These are phyloP conservation scores for Phaseolus coccineus DNA, from an alignment of 331 rosid species.

Conservation along the genomic window DNA sequence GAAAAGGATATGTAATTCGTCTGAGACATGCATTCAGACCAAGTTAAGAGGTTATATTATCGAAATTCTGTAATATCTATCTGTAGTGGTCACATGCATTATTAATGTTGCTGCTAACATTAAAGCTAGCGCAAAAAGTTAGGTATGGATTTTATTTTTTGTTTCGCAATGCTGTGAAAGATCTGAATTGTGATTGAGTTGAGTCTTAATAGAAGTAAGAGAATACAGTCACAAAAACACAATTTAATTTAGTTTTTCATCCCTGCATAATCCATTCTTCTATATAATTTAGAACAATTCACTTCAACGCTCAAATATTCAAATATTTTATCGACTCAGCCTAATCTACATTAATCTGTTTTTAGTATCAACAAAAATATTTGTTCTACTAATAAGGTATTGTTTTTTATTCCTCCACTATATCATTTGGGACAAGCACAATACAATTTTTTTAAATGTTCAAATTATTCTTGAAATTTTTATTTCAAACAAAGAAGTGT, in stretches of 20 bases:
- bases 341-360: neutral
- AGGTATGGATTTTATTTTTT: conserved; percentile 7
- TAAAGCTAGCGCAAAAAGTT: conserved; percentile 30
- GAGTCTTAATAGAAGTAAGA: neutral
- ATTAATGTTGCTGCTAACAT: conserved; percentile 27
- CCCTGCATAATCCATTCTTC: too few relatives aligned
- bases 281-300: neutral
- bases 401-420: too few relatives aligned
- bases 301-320: neutral
- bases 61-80: conserved; percentile 4
- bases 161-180: neutral
- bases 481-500: too few relatives aligned
- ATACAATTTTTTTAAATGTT: too few relatives aligned
- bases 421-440: too few relatives aligned
- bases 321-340: neutral
- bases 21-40: neutral
- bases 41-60: neutral
- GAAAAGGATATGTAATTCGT: neutral
- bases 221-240: neutral
- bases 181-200: neutral
- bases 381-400: neutral
- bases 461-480: too few relatives aligned
- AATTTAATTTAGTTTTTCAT: neutral
- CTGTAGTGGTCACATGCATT: conserved; percentile 24
- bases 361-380: neutral